These are phyloP conservation scores for Lodderomyces pseudojiufengensis DNA, from an alignment of 1,139 yeast species.

Conservation along the genomic window DNA sequence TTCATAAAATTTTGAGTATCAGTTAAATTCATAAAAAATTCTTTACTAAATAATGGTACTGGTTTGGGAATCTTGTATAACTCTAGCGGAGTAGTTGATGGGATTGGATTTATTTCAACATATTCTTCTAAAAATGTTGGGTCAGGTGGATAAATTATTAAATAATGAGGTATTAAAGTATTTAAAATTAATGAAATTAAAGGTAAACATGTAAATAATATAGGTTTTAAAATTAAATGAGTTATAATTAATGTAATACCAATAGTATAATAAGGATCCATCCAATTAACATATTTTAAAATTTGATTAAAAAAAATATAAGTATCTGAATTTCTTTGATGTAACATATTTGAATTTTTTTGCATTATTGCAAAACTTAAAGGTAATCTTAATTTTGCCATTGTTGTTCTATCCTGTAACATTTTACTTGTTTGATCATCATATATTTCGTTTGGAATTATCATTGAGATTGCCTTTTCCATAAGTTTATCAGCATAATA, in stretches of 20 bases:
- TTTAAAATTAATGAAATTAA: conserved; percentile 49
- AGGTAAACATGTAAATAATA: conserved; percentile 52
- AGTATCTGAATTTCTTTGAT: conserved; percentile 59
- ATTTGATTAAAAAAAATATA: conserved; percentile 58
- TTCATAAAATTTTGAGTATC: conserved; percentile 83
- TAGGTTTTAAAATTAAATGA: conserved; percentile 60
- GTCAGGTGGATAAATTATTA: conserved; percentile 41
- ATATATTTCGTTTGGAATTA: conserved; percentile 59
- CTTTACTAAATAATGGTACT: conserved; percentile 74
- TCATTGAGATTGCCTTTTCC: conserved; percentile 66
- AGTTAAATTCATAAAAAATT: conserved; percentile 72
- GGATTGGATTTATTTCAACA: conserved; percentile 45
- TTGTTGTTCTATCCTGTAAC: conserved; percentile 46
- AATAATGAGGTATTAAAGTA: conserved; percentile 68
- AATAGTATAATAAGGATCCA: conserved; percentile 57
- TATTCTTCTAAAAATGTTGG: conserved; percentile 14
- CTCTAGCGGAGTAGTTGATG: conserved; percentile 52
- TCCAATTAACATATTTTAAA: conserved; percentile 59
- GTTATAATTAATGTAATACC: conserved; percentile 55
- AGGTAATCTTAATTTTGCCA: conserved; percentile 64
- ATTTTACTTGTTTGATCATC: conserved; percentile 35
- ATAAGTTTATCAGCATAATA: conserved; percentile 61
- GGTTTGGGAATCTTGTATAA: conserved; percentile 60
- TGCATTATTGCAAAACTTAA: conserved; percentile 69
- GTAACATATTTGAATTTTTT: conserved; percentile 61